phyloP scores from a whole-genome alignment of 2,329 filamentous ascomycete species.

The Stagonosporopsis chrysanthemi region DNA sequence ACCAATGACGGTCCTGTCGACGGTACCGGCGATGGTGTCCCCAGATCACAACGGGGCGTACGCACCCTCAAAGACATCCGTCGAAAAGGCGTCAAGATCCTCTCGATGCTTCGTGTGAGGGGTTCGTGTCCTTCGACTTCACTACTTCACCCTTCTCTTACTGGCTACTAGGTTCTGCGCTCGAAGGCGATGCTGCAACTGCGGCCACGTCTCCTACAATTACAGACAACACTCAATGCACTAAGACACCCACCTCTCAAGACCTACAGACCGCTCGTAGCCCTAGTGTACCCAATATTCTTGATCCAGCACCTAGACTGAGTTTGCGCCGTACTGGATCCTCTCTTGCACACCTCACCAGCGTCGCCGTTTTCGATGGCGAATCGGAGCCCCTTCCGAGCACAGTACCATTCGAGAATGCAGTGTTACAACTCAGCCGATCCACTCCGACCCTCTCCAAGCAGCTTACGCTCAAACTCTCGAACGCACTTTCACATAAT shows the following conservation, averaged over 20 bases:
- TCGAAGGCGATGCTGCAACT: conserved; percentile 3
- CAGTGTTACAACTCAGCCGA: conserved; percentile 32
- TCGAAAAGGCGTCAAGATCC: conserved; percentile 42
- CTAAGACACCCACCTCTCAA: conserved; percentile 9
- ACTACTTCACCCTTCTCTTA: background rate
- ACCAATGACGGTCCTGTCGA: conserved; percentile 22
- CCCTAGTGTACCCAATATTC: conserved; percentile 26
- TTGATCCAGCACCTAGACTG: conserved; percentile 18
- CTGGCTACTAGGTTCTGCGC: background rate
- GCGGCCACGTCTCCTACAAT: conserved; percentile 17
- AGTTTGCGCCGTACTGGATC: conserved; percentile 25
- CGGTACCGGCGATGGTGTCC: background rate
- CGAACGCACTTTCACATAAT: conserved; percentile 37
- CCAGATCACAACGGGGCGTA: conserved; percentile 29
- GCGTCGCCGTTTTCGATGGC: conserved; percentile 42
- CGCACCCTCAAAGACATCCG: conserved; percentile 41
- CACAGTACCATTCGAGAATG: conserved; percentile 17
- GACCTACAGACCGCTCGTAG: conserved; percentile 15
- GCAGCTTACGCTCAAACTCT: conserved; percentile 38
- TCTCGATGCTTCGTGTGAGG: conserved; percentile 47
- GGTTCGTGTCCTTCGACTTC: conserved; percentile 20
- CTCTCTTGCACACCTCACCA: conserved; percentile 36
- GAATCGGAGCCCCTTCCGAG: conserved; percentile 42
- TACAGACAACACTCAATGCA: conserved; percentile 24
- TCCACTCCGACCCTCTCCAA: conserved; percentile 41